Conservation (phyloP, 2,329 filamentous ascomycete species). For the Neurospora sp. region DNA sequence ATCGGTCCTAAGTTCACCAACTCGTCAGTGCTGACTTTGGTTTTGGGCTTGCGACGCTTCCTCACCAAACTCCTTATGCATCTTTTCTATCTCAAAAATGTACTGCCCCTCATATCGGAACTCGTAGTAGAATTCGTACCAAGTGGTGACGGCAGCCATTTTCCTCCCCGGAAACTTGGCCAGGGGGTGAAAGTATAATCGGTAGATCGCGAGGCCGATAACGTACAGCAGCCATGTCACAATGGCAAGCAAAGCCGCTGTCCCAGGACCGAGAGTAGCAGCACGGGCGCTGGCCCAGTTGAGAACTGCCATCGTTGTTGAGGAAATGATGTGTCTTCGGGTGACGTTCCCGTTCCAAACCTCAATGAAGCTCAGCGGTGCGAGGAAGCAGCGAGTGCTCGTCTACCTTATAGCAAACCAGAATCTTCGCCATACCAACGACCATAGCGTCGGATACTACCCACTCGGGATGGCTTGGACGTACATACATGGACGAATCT, state of each 20-base stretch:
- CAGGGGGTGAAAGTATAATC: slow-evolving; percentile 1
- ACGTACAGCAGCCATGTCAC: slow-evolving; percentile 20
- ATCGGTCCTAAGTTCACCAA: slow-evolving; percentile 19
- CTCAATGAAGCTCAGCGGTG: background rate
- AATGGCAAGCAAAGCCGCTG: background rate
- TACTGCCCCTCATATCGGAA: slow-evolving; percentile 13
- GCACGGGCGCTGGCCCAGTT: background rate
- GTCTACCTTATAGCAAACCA: background rate
- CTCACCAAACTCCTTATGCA: slow-evolving; percentile 18
- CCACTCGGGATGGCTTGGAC: too few relatives aligned
- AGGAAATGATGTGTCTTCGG: background rate
- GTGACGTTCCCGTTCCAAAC: background rate
- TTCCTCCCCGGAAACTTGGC: slow-evolving; percentile 21
- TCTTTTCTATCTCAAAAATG: slow-evolving; percentile 17
- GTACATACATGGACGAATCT: background rate
- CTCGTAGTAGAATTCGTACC: slow-evolving; percentile 23
- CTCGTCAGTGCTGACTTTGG: background rate
- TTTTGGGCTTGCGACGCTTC: too few relatives aligned
- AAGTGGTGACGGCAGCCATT: slow-evolving; percentile 18
- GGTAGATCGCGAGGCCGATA: background rate
- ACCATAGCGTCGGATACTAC: too few relatives aligned
- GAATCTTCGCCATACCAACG: too few relatives aligned
- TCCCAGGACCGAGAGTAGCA: background rate
- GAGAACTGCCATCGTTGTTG: background rate
- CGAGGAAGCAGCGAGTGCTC: background rate